Percentiles rank a stretch among this genome's conserved stretches.
Evolutionary conservation across 2,329 filamentous ascomycete genomes (phyloP).

Genomic region (Aspergillus sp.): DNA sequence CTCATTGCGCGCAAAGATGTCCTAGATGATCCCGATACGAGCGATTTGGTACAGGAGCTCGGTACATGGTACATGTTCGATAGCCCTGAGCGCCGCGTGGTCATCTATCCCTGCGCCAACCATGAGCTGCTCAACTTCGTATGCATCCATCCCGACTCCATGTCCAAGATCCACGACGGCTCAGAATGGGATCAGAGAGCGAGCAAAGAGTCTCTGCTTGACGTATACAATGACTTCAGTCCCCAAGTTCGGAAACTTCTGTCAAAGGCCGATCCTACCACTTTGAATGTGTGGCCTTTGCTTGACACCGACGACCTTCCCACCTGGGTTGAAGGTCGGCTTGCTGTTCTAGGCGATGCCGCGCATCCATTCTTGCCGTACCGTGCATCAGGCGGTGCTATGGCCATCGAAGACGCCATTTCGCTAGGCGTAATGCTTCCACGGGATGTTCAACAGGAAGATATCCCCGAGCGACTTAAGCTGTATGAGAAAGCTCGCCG

Average conservation of each 20-base stretch:
- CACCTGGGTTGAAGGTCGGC: conserved; percentile 53
- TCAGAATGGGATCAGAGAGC: conserved; percentile 34
- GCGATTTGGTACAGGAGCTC: conserved; percentile 35
- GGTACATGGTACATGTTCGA: conserved; percentile 48
- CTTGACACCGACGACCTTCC: conserved; percentile 62
- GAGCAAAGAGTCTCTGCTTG: conserved; percentile 24
- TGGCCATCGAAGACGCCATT: conserved; percentile 67
- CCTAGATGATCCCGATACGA: conserved; percentile 40
- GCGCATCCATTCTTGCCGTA: conserved; percentile 68
- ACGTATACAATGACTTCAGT: conserved; percentile 42
- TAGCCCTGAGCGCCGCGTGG: conserved; percentile 43
- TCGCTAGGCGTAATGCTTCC: conserved; percentile 59
- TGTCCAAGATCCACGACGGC: conserved; percentile 39
- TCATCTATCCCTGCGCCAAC: conserved; percentile 50
- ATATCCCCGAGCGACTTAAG: conserved; percentile 56
- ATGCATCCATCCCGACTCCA: conserved; percentile 49
- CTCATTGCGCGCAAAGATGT: conserved; percentile 50
- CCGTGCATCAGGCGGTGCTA: conserved; percentile 61
- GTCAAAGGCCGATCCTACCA: conserved; percentile 43
- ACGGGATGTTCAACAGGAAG: conserved; percentile 40
- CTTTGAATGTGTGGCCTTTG: conserved; percentile 58
- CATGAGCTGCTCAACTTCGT: conserved; percentile 53
- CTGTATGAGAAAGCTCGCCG: conserved; percentile 61
- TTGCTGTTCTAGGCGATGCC: conserved; percentile 65
- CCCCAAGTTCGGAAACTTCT: conserved; percentile 37